These are phyloP conservation scores for Linanthus parryae DNA, from an alignment of 148 eudicot genomes.

Conservation along the genomic window DNA sequence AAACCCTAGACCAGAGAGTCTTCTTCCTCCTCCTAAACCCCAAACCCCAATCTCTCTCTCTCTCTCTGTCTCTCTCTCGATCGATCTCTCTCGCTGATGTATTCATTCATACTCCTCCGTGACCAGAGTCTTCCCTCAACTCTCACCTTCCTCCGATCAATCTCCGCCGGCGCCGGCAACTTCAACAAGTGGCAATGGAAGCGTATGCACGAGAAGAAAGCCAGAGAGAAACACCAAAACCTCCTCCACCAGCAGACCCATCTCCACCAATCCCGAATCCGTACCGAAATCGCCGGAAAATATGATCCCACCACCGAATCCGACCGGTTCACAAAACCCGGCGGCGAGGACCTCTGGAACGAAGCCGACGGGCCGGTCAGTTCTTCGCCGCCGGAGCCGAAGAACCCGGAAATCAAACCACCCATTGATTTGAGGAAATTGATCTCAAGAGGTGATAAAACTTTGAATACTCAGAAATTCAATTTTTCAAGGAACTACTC, in stretches of 20 bases:
- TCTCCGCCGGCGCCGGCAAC: conserved; percentile 92
- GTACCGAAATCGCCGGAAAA: conserved; percentile 68
- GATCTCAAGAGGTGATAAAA: conserved; percentile 6
- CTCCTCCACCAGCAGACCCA: conserved; percentile 80
- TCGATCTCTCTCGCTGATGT: conserved; percentile 11
- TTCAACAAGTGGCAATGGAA: conserved; percentile 97
- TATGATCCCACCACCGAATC: conserved; percentile 14
- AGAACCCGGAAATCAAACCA: conserved; percentile 9
- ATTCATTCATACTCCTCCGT: conserved; percentile 25
- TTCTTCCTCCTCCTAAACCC: neutral
- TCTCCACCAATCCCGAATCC: conserved; percentile 74
- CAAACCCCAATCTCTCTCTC: conserved; percentile 1
- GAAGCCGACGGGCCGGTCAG: conserved; percentile 62
- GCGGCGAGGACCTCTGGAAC: conserved; percentile 93
- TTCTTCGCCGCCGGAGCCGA: conserved; percentile 6
- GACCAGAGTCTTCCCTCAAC: conserved; percentile 14
- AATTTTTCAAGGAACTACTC: neutral
- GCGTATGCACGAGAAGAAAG: conserved; percentile 86
- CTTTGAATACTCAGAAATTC: neutral
- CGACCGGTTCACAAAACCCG: conserved; percentile 64
- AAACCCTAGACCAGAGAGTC: no score
- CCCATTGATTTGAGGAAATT: conserved; percentile 38
- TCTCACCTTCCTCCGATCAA: conserved; percentile 42
- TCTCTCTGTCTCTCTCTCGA: neutral
- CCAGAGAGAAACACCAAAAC: conserved; percentile 62